phyloP scores from a whole-genome alignment of 2,329 filamentous ascomycete genomes.

The Nothopassalora personata region DNA sequence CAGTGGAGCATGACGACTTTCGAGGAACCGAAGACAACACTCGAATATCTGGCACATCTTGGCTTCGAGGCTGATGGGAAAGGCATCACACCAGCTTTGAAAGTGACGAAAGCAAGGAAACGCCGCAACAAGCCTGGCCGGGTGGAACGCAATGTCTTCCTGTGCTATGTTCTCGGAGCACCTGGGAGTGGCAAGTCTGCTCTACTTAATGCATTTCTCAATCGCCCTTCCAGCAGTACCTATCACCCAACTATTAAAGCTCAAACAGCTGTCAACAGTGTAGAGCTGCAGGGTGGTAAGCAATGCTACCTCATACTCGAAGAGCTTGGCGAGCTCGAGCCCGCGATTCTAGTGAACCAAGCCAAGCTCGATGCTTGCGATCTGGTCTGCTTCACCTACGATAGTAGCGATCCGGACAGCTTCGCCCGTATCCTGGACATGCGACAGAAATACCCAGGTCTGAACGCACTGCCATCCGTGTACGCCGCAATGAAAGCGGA shows the following conservation, averaged over 20 bases:
- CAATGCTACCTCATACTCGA: constrained; percentile 96
- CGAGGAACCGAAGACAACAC: constrained; percentile 85
- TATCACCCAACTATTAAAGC: constrained; percentile 95
- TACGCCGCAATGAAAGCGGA: constrained; percentile 95
- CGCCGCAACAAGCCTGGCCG: constrained; percentile 72
- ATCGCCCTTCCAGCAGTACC: constrained; percentile 73
- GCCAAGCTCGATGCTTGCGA: constrained; percentile 89
- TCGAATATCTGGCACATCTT: constrained; percentile 93
- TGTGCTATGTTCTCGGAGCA: constrained; percentile 86
- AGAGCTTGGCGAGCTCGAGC: constrained; percentile 91
- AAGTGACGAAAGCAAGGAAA: constrained; percentile 88
- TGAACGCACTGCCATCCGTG: constrained; percentile 84
- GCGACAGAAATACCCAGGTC: constrained; percentile 69
- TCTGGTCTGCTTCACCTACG: constrained; percentile 90
- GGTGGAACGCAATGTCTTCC: constrained; percentile 88
- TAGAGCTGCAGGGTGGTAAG: constrained; percentile 90
- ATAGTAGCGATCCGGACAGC: constrained; percentile 93
- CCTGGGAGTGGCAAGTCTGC: constrained; percentile 85
- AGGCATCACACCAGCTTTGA: constrained; percentile 76
- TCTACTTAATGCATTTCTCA: constrained; percentile 84
- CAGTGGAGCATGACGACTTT: constrained; percentile 99
- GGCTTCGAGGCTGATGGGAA: constrained; percentile 73
- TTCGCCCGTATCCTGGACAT: constrained; percentile 86
- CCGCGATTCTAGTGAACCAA: constrained; percentile 87
- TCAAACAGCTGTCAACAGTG: constrained; percentile 87